Percentiles rank a stretch among this genome's conserved stretches.
Conservation (phyloP, 192 early-diverging fungal species). For the Backusella morwellensis region DNA sequence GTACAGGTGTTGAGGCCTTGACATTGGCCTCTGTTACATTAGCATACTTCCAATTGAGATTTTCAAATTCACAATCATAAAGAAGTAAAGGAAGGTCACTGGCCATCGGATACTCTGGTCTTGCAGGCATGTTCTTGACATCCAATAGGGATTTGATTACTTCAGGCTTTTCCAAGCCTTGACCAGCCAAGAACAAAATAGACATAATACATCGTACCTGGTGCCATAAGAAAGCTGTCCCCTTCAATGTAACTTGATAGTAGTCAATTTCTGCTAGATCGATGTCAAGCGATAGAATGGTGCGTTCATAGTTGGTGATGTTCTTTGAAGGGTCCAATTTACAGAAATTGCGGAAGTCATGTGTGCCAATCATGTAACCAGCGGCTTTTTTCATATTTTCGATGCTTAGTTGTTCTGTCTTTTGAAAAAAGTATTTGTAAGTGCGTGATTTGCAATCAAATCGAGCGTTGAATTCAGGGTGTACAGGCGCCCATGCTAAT, state of each 20-base stretch:
- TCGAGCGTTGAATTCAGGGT: conserved; percentile 75
- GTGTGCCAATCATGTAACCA: conserved; percentile 67
- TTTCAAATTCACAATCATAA: conserved; percentile 79
- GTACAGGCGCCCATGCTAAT: conserved; percentile 86
- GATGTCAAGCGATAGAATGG: conserved; percentile 67
- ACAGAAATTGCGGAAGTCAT: conserved; percentile 97
- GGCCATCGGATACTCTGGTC: conserved; percentile 91
- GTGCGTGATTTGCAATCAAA: conserved; percentile 80
- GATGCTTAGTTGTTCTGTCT: conserved; percentile 63
- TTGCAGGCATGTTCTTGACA: conserved; percentile 56
- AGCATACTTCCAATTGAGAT: conserved; percentile 59
- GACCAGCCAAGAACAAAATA: conserved; percentile 83
- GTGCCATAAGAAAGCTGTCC: conserved; percentile 94
- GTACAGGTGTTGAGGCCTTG: conserved; percentile 28
- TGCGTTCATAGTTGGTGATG: conserved; percentile 76
- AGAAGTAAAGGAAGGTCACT: conserved; percentile 85
- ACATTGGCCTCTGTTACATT: conserved; percentile 21
- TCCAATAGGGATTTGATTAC: conserved; percentile 73
- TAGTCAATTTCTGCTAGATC: conserved; percentile 43
- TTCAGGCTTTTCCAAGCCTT: conserved; percentile 68
- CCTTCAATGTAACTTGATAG: conserved; percentile 72
- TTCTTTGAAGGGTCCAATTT: conserved; percentile 87
- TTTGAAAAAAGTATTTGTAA: conserved; percentile 91
- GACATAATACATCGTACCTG: conserved; percentile 97
- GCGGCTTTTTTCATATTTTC: conserved; percentile 76